These are phyloP conservation scores for Amanita jacksonii DNA, from an alignment of 768 basidiomycete genomes.

Conservation along the genomic window DNA sequence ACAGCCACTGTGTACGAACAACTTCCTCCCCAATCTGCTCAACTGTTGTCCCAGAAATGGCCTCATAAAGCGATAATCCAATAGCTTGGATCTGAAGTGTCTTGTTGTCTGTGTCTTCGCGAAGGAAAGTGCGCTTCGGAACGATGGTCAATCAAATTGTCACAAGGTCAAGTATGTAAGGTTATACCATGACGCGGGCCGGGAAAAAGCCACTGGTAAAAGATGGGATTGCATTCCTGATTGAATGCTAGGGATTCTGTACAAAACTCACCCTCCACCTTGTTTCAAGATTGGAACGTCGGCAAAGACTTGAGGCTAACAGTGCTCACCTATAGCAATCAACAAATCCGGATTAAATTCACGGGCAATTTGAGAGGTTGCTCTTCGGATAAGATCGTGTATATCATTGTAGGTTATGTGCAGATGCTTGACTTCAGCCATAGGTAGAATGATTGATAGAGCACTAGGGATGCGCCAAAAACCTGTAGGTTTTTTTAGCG, in stretches of 20 bases:
- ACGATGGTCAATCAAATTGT: slow-evolving; percentile 17
- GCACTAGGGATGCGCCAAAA: too few relatives aligned
- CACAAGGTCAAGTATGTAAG: background rate
- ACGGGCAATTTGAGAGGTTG: slow-evolving; percentile 55
- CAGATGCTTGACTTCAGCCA: slow-evolving; percentile 47
- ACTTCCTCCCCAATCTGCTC: slow-evolving; percentile 79
- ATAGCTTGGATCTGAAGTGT: slow-evolving; percentile 94
- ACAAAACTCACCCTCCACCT: slow-evolving; percentile 72
- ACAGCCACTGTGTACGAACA: slow-evolving; percentile 96
- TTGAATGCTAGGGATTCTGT: slow-evolving; percentile 10
- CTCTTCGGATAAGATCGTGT: slow-evolving; percentile 74
- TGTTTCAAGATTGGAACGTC: background rate
- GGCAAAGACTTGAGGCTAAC: background rate
- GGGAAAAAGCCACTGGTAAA: slow-evolving; percentile 88
- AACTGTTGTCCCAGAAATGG: slow-evolving; percentile 62
- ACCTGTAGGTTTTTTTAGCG: too few relatives aligned
- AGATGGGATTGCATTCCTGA: background rate
- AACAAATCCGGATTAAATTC: slow-evolving; percentile 84
- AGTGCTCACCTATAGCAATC: slow-evolving; percentile 63
- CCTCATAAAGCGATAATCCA: slow-evolving; percentile 91
- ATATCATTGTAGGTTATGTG: slow-evolving; percentile 86
- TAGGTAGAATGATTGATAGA: slow-evolving; percentile 14
- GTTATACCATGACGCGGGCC: slow-evolving; percentile 71
- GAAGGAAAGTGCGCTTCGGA: slow-evolving; percentile 67
- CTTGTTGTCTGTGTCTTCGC: slow-evolving; percentile 55